These are phyloP conservation scores for Sclerospora graminicola DNA, from an alignment of 352 stramenopile species.

Conservation along the genomic window DNA sequence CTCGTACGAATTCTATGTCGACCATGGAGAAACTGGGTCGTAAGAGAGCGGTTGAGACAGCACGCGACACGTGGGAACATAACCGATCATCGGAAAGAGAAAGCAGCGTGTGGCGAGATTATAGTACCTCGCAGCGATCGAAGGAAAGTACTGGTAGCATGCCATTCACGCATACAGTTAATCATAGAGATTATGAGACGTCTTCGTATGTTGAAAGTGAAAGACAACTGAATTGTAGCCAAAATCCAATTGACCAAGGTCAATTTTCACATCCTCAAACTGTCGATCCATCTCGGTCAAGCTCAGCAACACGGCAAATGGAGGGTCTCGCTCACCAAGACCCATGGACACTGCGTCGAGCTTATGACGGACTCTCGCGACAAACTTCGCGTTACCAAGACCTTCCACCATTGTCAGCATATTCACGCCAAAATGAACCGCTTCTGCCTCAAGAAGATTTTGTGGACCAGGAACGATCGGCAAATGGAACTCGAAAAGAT, in stretches of 20 bases:
- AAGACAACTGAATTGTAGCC: not conserved
- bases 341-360: no score
- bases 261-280: conserved; percentile 2
- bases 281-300: no score
- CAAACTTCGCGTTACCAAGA: not conserved
- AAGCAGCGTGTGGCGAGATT: conserved; percentile 1
- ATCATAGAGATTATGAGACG: no score
- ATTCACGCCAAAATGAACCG: not conserved
- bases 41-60: conserved; percentile 1
- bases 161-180: not conserved
- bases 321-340: not conserved
- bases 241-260: not conserved
- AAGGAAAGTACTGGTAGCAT: conserved; percentile 4
- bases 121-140: conserved; percentile 1
- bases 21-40: not conserved
- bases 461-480: not conserved
- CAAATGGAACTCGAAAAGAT: not conserved
- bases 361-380: not conserved
- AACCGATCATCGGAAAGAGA: conserved; percentile 12
- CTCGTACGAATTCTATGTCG: not conserved
- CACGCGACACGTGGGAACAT: no score
- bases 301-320: not conserved
- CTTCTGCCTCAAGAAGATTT: conserved; percentile 2
- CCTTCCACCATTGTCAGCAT: not conserved
- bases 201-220: not conserved